Evolutionary conservation across 306 rosid species (phyloP), one percentile per base, ranked within the genome.

Genomic region (Lotus japonicus): DNA sequence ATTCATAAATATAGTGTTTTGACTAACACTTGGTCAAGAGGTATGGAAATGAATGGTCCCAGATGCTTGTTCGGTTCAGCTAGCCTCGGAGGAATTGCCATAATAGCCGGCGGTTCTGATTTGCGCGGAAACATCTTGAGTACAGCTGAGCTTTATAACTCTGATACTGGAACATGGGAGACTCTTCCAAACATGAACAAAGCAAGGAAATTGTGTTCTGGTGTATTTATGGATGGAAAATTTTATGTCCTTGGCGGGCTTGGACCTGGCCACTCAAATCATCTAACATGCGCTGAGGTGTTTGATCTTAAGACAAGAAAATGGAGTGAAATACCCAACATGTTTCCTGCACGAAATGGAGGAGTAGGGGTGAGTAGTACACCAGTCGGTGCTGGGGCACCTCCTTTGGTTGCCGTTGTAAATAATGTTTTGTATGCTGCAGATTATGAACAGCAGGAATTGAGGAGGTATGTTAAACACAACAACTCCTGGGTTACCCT

Each of bases 321-420:
- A 31, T 92, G 97, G 96, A 82, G 85, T 3, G 83, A 77, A 75
- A 84, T 92, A 61, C 85, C 92, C 0, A 26, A 81, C 63, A 92
- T 92, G 96, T 73, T 78, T 60, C 94, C 86, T 11, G 59, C 81
- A 3, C 73, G 59, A 71, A 75, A 48, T 41, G 79, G 49, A 48
- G 84, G 50, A 46, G 71, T 17, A 63, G 85, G 79, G 73, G 50
- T 2, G 15, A 33, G 11, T 67, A 78, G 61, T 72, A 63, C 55
- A 11, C 63, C 58, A 14, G 41, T 75, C 58, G 54, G 74, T 41
- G 58, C 77, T 28, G 89, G 73, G 59, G 90, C 97, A 19, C 97
- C 97, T 60, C 97, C 97, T 73, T 78, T 92, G 70, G 62, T 92
- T 55, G 97, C 95, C 17, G 97, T 87, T 62, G 92, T 89, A n/a